Evolutionary conservation across 768 basidiomycete species (phyloP).

Genomic region (Trametes sanguinea): DNA sequence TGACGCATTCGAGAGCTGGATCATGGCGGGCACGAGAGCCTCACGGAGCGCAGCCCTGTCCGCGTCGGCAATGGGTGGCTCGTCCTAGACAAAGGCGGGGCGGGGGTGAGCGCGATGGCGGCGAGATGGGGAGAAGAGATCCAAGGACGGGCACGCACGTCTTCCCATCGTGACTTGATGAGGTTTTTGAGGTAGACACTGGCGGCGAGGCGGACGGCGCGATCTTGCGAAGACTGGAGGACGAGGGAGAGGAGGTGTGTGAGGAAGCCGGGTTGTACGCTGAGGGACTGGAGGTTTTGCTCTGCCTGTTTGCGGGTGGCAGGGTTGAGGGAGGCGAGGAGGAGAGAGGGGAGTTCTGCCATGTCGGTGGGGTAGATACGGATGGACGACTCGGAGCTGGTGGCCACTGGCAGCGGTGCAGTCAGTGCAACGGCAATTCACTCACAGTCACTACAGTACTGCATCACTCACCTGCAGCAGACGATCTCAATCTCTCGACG

Average conservation of each 20-base stretch:
- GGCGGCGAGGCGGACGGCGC: slow-evolving; percentile 76
- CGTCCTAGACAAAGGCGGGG: slow-evolving; percentile 51
- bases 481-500: neutral
- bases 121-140: neutral
- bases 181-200: slow-evolving; percentile 93
- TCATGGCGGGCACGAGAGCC: slow-evolving; percentile 90
- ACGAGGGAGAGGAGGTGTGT: slow-evolving; percentile 77
- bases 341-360: slow-evolving; percentile 68
- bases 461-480: no score
- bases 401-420: no score
- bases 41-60: slow-evolving; percentile 76
- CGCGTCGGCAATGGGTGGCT: slow-evolving; percentile 62
- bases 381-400: neutral
- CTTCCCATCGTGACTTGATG: slow-evolving; percentile 85
- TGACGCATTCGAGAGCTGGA: slow-evolving; percentile 70
- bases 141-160: slow-evolving; percentile 47
- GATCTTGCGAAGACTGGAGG: slow-evolving; percentile 63
- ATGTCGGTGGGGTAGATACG: slow-evolving; percentile 36
- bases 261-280: slow-evolving; percentile 77
- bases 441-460: no score
- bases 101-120: neutral
- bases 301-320: slow-evolving; percentile 79
- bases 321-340: slow-evolving; percentile 72
- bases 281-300: slow-evolving; percentile 65
- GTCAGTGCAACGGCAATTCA: no score